phyloP scores from a whole-genome alignment of 371 early-diverging fungal genomes.

The Blakeslea trispora region DNA sequence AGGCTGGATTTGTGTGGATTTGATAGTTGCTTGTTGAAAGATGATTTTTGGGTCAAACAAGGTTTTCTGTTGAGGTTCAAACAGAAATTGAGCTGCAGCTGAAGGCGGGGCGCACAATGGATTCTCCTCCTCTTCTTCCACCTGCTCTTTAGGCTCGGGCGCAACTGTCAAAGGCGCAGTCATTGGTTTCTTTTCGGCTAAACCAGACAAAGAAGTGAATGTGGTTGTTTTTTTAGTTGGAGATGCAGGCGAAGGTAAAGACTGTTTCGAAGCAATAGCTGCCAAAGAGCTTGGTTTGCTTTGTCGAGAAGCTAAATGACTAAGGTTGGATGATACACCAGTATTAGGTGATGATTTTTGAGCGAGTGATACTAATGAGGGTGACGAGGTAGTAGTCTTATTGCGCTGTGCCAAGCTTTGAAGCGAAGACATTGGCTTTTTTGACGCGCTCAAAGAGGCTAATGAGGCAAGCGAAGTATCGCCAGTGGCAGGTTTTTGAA shows the following conservation, averaged over 20 bases:
- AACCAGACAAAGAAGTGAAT: neutral
- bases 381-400: constrained; percentile 15
- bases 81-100: constrained; percentile 47
- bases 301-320: constrained; percentile 24
- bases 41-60: constrained; percentile 21
- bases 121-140: constrained; percentile 5
- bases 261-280: neutral
- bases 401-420: constrained; percentile 33
- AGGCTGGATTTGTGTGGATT: constrained; percentile 23
- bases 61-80: constrained; percentile 24
- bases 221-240: neutral
- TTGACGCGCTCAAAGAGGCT: constrained; percentile 9
- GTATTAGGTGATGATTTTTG: constrained; percentile 21
- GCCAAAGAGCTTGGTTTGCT: constrained; percentile 8
- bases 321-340: constrained; percentile 8
- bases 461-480: constrained; percentile 13
- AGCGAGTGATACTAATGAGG: constrained; percentile 37
- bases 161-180: neutral
- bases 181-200: neutral
- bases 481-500: constrained; percentile 22
- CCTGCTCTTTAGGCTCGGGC: neutral
- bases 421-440: constrained; percentile 25
- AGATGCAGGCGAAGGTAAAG: constrained; percentile 2
- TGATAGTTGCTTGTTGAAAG: constrained; percentile 30
- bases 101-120: constrained; percentile 52